A percentile compares a stretch with the other conserved stretches of the same genome.
Evolutionary conservation across 208 protist genomes (phyloP).

Genomic region (Trypanosoma lewisi): DNA sequence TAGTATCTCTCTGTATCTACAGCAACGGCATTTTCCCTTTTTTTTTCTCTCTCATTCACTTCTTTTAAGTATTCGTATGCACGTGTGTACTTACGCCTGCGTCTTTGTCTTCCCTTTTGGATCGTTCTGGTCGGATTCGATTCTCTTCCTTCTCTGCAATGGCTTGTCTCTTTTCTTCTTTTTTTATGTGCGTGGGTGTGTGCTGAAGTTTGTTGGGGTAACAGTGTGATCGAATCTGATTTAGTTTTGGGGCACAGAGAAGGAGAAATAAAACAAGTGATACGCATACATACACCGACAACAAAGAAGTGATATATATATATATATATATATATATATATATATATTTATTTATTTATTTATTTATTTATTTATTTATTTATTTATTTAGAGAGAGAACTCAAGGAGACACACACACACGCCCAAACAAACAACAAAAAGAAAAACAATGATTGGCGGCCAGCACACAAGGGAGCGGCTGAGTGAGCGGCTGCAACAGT

Average conservation of each 20-base stretch:
- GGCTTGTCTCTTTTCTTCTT: slow-evolving; percentile 8
- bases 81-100: neutral
- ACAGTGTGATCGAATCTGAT: neutral
- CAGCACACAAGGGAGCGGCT: slow-evolving; percentile 90
- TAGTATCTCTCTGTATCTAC: too few relatives aligned
- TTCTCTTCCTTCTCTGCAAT: too few relatives aligned
- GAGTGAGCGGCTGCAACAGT: slow-evolving; percentile 67
- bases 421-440: neutral
- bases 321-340: too few relatives aligned
- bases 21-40: too few relatives aligned
- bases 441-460: slow-evolving; percentile 69
- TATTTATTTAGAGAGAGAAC: neutral
- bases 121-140: too few relatives aligned
- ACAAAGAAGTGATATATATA: neutral
- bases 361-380: neutral
- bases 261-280: neutral
- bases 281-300: neutral
- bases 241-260: neutral
- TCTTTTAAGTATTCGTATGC: too few relatives aligned
- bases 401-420: neutral
- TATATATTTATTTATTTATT: slow-evolving; percentile 1
- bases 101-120: neutral
- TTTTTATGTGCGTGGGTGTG: slow-evolving; percentile 9
- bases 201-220: neutral
- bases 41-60: too few relatives aligned